A percentile compares a stretch with the other conserved stretches of the same genome.
Evolutionary conservation across 2,329 filamentous ascomycete species (phyloP).

Genomic region (Corinectria fuckeliana): DNA sequence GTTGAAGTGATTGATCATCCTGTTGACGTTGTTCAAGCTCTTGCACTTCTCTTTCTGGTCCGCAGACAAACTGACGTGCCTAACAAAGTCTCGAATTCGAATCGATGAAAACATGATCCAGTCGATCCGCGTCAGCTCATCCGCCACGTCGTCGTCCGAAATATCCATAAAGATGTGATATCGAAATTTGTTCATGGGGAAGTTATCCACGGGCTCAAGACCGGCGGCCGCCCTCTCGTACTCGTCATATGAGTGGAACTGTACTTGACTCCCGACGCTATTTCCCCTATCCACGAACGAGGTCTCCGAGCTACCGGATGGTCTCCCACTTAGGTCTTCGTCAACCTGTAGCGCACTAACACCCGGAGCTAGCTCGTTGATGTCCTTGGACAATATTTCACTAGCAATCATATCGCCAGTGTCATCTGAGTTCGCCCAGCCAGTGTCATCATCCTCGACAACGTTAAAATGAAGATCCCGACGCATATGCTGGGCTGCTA

Average conservation of each 20-base stretch:
- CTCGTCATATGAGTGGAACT: slow-evolving; percentile 73
- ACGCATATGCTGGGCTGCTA: slow-evolving; percentile 84
- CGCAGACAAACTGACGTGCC: slow-evolving; percentile 80
- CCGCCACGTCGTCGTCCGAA: slow-evolving; percentile 82
- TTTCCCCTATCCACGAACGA: slow-evolving; percentile 50
- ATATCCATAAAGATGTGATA: slow-evolving; percentile 92
- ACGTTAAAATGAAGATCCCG: slow-evolving; percentile 75
- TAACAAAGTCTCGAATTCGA: slow-evolving; percentile 87
- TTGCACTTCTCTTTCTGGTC: slow-evolving; percentile 77
- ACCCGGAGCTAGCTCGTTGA: slow-evolving; percentile 48
- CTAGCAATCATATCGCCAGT: slow-evolving; percentile 44
- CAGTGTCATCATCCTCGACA: slow-evolving; percentile 86
- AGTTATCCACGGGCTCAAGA: slow-evolving; percentile 72
- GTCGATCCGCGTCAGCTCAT: slow-evolving; percentile 93
- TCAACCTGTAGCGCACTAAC: slow-evolving; percentile 58
- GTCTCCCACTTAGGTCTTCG: slow-evolving; percentile 51
- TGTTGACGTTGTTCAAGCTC: slow-evolving; percentile 84
- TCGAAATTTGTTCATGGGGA: slow-evolving; percentile 80
- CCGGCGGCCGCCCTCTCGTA: slow-evolving; percentile 80
- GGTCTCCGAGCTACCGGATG: slow-evolving; percentile 54
- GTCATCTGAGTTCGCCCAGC: slow-evolving; percentile 87
- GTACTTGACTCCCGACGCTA: slow-evolving; percentile 53
- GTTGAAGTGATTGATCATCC: slow-evolving; percentile 94
- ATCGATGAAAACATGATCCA: slow-evolving; percentile 99
- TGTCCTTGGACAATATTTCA: slow-evolving; percentile 47